Evolutionary conservation across 768 basidiomycete genomes (phyloP), one percentile per base, ranked within the genome.

Genomic region (Leccinum longicurvipes): DNA sequence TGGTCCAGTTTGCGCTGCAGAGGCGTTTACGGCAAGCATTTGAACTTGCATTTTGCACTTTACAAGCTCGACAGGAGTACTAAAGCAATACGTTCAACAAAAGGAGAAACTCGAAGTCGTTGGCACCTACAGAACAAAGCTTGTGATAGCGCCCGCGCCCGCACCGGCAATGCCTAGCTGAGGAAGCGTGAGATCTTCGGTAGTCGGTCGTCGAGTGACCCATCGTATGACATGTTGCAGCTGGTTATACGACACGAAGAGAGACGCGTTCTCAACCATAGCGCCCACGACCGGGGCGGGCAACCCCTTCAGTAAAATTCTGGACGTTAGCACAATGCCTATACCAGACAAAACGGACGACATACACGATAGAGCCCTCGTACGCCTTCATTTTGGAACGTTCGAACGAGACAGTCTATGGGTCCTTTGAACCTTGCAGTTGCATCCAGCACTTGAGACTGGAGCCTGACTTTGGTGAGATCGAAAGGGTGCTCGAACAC

Each of bases 1-100:
- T 19, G 65, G 23, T 7, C 59, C 54, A 1, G 62, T n/a, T 11
- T 67, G 54, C 8, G 60, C 39, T 27, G 56, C 54, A 8, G 73
- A 54, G 2, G 24, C 34, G 23, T 45, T 55, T 2, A 72, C 56
- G 19, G 79, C 73, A 21, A 96, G 83, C 82, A 92, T 87, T 67
- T 96, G 93, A 2, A 97, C 95, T 71, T 97, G 95, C 93, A 98
- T 96, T 71, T 93, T 92, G 76, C 93, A 97, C 73, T 98, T 97
- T 56, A 98, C 83, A 48, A 97, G 86, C 65, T 97, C 95, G 54
- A 98, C 87, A 1, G 95, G 95, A 0, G 94, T 97, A 27, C 91
- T 93, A 52, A 63, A 51, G 6, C 4, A 23, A 25, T 24, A 14
- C 3, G 6, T 19, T 58, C 27, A 46, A 17, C 15, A 23, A 29